These are phyloP conservation scores for Musa schizocarpa DNA, from an alignment of 176 grass and related monocot species.

Conservation along the genomic window DNA sequence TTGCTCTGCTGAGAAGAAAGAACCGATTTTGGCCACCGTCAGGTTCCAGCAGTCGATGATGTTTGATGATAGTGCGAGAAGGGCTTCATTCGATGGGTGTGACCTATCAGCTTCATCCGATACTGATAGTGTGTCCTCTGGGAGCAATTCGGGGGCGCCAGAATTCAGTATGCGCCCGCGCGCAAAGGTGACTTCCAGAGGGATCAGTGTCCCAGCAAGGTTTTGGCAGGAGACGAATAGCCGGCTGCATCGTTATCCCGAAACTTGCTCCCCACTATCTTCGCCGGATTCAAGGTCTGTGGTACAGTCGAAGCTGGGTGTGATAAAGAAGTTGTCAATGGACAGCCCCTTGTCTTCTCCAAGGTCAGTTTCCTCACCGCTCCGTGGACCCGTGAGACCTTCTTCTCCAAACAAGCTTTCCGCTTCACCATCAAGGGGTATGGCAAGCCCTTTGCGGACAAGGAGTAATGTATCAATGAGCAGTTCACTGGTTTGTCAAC, in stretches of 20 bases:
- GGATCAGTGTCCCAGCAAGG: conserved; percentile 28
- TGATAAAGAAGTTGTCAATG: conserved; percentile 2
- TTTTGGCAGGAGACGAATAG: conserved; percentile 25
- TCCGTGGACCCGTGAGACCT: conserved; percentile 21
- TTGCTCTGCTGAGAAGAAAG: conserved; percentile 25
- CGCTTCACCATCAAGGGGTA: conserved; percentile 26
- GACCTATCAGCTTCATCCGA: conserved; percentile 37
- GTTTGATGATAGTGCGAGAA: conserved; percentile 7
- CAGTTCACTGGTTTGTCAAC: conserved; percentile 5
- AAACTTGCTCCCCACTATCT: conserved; percentile 5
- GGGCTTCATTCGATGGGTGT: conserved; percentile 1
- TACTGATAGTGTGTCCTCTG: conserved; percentile 38
- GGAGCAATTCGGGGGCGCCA: conserved; percentile 28
- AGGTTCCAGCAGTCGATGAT: conserved; percentile 1
- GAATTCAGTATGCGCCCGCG: conserved; percentile 19
- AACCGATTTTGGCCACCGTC: background rate
- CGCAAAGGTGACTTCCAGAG: conserved; percentile 19
- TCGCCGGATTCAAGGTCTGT: conserved; percentile 12
- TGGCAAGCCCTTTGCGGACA: conserved; percentile 29
- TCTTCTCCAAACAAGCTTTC: conserved; percentile 34
- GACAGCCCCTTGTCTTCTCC: conserved; percentile 16
- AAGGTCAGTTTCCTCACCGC: conserved; percentile 16
- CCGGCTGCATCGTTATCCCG: background rate
- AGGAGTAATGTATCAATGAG: conserved; percentile 19
- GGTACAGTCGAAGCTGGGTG: conserved; percentile 3